Percentiles rank a stretch among this genome's conserved stretches.
Conservation (phyloP, 192 early-diverging fungal genomes). For the Coemansia furcata region DNA sequence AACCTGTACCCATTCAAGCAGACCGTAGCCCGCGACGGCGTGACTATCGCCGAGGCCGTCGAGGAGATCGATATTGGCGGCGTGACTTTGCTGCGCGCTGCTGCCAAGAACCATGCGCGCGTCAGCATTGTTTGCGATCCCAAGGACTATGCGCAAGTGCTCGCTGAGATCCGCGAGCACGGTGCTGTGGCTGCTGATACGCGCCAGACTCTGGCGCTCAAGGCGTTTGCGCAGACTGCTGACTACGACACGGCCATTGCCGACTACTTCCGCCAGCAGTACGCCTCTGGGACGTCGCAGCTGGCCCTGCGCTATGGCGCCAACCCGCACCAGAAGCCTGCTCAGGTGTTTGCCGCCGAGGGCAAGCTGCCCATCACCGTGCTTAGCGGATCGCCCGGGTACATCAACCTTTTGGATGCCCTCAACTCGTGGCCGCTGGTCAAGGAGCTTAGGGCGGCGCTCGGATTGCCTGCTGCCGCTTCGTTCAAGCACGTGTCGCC, state of each 20-base stretch:
- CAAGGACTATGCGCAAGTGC: constrained; percentile 78
- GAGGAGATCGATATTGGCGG: constrained; percentile 99
- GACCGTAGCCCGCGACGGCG: constrained; percentile 82
- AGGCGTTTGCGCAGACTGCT: constrained; percentile 95
- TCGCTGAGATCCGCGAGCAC: constrained; percentile 67
- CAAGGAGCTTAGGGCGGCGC: constrained; percentile 87
- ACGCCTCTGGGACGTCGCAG: constrained; percentile 71
- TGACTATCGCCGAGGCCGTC: constrained; percentile 91
- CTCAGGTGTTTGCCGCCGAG: constrained; percentile 83
- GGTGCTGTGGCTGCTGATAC: constrained; percentile 68
- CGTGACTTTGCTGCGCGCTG: constrained; percentile 95
- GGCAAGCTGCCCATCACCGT: constrained; percentile 85
- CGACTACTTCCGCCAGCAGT: constrained; percentile 93
- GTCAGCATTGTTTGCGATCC: constrained; percentile 93
- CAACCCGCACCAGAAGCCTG: constrained; percentile 98
- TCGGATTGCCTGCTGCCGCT: constrained; percentile 86
- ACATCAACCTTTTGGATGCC: constrained; percentile 98
- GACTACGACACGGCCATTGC: constrained; percentile 95
- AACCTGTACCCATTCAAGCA: constrained; percentile 99
- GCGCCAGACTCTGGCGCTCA: constrained; percentile 81
- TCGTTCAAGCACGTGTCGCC: constrained; percentile 99
- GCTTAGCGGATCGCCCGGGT: constrained; percentile 91
- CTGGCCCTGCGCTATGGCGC: constrained; percentile 92
- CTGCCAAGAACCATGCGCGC: constrained; percentile 98
- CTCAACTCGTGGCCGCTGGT: constrained; percentile 97